Evolutionary conservation across 2,329 filamentous ascomycete genomes (phyloP), one percentile per base, ranked within the genome.

Genomic region (Neocucurbitaria cava): DNA sequence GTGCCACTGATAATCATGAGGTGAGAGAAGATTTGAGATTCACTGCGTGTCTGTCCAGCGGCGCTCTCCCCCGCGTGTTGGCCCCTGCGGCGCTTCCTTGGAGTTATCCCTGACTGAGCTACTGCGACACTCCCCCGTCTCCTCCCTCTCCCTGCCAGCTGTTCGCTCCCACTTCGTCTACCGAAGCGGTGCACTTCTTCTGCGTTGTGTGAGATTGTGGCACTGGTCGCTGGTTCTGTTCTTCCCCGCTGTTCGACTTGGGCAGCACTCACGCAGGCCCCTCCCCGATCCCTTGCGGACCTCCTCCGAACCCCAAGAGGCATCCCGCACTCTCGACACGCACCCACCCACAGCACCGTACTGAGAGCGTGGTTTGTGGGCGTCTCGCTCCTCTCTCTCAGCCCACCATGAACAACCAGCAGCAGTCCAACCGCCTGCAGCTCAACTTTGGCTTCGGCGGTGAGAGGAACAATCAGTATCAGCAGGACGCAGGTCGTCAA

Each of bases 401-500:
- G 23, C 38, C 48, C 70, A 63, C 52, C 21, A 76, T 75, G 72
- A 75, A 69, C 64, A 73, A 72, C 60, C 65, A 74, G 47, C 72
- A 75, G 66, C 71, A 70, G 59, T 63, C 65, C 42, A 81, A 82
- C 62, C 79, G 80, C 55, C 77, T 82, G 58, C 80, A 83, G 61
- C 78, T 83, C 61, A 82, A 82, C 75, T 82, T 82, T 71, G 79
- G 78, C 74, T 80, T 80, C 69, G 67, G 70, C 49, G 65, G 59
- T 52, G 71, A 71, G 44, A 71, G 75, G 61, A 74, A 72, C 52
- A 71, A 76, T 63, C 73, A 78, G 56, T 69, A 71, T 59, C 68
- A 69, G 56, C 78, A 79, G 62, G 77, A 78, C 66, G 73, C 72
- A 54, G 79, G 79, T 51, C 78, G 80, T 58, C 77, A 78, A 53